Conservation (phyloP, 148 eudicot genomes). For the Silene uniflora region DNA sequence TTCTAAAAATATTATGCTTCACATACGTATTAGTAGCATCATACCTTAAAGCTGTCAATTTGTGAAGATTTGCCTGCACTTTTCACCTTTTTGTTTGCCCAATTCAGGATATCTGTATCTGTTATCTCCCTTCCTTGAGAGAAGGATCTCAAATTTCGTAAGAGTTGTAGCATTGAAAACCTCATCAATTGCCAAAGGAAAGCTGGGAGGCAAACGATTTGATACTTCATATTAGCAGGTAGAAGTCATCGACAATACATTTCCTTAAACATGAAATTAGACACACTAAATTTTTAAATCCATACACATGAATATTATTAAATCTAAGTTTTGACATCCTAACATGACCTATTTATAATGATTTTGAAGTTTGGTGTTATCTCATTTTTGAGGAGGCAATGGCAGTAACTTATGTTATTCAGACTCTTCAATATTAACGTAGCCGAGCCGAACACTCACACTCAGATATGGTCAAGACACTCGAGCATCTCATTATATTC, state of each 20-base stretch:
- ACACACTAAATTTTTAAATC: background rate
- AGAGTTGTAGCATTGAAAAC: constrained; percentile 81
- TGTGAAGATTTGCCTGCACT: constrained; percentile 54
- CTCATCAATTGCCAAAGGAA: constrained; percentile 96
- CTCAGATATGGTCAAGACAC: too few relatives aligned
- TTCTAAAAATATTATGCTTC: background rate
- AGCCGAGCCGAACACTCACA: too few relatives aligned
- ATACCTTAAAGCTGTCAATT: constrained; percentile 82
- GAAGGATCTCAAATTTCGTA: constrained; percentile 70
- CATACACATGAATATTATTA: too few relatives aligned
- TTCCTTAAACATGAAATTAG: background rate
- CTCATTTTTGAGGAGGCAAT: too few relatives aligned
- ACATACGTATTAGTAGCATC: background rate
- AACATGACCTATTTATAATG: too few relatives aligned
- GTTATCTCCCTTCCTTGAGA: constrained; percentile 82
- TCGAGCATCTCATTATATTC: too few relatives aligned
- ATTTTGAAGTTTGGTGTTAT: too few relatives aligned
- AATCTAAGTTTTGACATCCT: too few relatives aligned
- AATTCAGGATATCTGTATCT: constrained; percentile 69
- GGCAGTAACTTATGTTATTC: too few relatives aligned
- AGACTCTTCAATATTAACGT: too few relatives aligned
- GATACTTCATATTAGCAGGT: background rate
- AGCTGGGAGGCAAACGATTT: constrained; percentile 42
- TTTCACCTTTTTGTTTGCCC: constrained; percentile 86
- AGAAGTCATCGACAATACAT: background rate